Percentiles rank a stretch among this genome's conserved stretches.
Conservation (phyloP, 2,329 filamentous ascomycete genomes). For the Dactylellina haptotyla region DNA sequence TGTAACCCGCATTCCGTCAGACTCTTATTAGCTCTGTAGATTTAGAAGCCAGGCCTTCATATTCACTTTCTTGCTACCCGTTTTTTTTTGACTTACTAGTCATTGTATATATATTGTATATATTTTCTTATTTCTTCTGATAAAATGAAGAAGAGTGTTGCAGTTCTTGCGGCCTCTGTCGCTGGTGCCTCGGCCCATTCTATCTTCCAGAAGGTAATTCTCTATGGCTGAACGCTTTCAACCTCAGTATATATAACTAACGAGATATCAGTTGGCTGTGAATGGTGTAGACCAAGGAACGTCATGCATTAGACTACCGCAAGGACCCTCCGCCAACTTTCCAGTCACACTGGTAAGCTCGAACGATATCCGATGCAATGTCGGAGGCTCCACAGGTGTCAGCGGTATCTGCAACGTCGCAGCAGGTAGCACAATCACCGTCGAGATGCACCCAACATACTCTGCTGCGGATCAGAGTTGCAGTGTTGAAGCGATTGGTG, state of each 20-base stretch:
- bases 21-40: neutral
- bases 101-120: too few relatives aligned
- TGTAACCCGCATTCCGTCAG: too few relatives aligned
- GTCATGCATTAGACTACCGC: constrained; percentile 65
- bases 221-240: neutral
- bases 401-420: constrained; percentile 64
- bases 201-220: constrained; percentile 43
- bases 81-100: too few relatives aligned
- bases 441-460: constrained; percentile 69
- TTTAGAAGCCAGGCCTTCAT: neutral
- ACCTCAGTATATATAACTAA: neutral
- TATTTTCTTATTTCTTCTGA: constrained; percentile 4
- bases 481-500: constrained; percentile 66
- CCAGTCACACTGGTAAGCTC: constrained; percentile 66
- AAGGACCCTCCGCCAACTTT: constrained; percentile 63
- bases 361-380: constrained; percentile 66
- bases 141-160: constrained; percentile 36
- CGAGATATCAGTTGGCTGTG: constrained; percentile 62
- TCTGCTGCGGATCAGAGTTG: constrained; percentile 64
- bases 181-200: constrained; percentile 26
- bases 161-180: constrained; percentile 21
- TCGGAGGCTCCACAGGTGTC: constrained; percentile 60
- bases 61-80: neutral
- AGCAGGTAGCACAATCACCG: constrained; percentile 65
- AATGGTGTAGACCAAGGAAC: constrained; percentile 64